Percentiles rank a stretch among this genome's conserved stretches.
phyloP scores from a whole-genome alignment of 352 stramenopile genomes.

The Globisporangium radiosum region DNA sequence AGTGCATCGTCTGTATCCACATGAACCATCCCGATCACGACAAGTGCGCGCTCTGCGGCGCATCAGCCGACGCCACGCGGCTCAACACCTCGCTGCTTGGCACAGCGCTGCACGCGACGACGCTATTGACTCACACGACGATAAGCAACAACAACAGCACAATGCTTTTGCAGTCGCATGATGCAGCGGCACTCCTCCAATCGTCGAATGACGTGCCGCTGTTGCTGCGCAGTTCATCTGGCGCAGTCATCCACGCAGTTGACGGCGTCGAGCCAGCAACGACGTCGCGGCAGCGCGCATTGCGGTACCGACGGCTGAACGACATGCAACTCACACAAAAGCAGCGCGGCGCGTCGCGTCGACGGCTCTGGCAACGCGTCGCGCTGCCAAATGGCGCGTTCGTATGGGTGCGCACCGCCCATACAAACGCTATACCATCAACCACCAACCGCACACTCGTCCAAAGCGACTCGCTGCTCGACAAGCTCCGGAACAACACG shows the following conservation, averaged over 20 bases:
- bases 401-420: constrained; percentile 53
- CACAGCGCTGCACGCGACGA: neutral
- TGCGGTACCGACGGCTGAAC: constrained; percentile 58
- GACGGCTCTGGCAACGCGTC: constrained; percentile 58
- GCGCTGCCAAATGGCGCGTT: constrained; percentile 47
- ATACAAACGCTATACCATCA: constrained; percentile 8
- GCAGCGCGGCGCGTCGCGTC: constrained; percentile 41
- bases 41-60: constrained; percentile 55
- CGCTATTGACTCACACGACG: neutral
- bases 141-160: constrained; percentile 7
- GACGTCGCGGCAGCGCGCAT: constrained; percentile 40
- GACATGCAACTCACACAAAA: constrained; percentile 65
- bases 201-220: constrained; percentile 16
- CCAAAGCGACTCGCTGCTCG: constrained; percentile 24
- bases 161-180: constrained; percentile 11
- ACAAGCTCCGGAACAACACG: constrained; percentile 52
- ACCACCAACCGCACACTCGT: constrained; percentile 1
- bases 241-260: constrained; percentile 6
- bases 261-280: constrained; percentile 25
- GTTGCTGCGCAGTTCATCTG: constrained; percentile 12
- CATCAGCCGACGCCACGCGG: constrained; percentile 44
- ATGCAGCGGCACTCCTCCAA: constrained; percentile 7
- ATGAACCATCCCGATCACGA: constrained; percentile 68
- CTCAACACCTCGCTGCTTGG: constrained; percentile 32
- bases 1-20: constrained; percentile 68